These are phyloP conservation scores for Cercophora newfieldiana DNA, from an alignment of 495 filamentous ascomycete species.

Conservation along the genomic window DNA sequence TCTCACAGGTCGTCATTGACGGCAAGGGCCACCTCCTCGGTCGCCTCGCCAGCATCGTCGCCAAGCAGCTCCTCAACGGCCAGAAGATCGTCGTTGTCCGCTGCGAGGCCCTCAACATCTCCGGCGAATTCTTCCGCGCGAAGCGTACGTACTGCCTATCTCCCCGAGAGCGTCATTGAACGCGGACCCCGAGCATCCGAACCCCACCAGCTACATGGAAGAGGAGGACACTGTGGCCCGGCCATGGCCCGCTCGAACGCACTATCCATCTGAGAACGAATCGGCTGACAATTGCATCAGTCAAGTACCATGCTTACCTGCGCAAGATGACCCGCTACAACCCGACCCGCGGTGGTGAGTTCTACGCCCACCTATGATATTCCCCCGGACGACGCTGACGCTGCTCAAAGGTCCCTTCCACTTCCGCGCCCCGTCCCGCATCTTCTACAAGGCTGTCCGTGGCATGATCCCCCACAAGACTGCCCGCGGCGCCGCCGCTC, in stretches of 20 bases:
- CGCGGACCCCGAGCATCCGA: constrained; percentile 8
- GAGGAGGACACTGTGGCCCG: constrained; percentile 13
- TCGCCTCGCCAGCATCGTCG: constrained; percentile 97
- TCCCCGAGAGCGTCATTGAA: constrained; percentile 14
- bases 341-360: constrained; percentile 91
- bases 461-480: constrained; percentile 99
- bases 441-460: constrained; percentile 99
- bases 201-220: neutral
- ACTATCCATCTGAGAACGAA: constrained; percentile 11
- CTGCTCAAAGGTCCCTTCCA: constrained; percentile 84
- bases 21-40: constrained; percentile 99
- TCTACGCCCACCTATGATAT: constrained; percentile 22
- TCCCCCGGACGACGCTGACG: constrained; percentile 40
- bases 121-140: constrained; percentile 99
- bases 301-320: constrained; percentile 99
- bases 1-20: constrained; percentile 86
- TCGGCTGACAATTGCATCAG: constrained; percentile 54
- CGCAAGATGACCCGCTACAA: constrained; percentile 99
- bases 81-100: constrained; percentile 99
- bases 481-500: constrained; percentile 88
- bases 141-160: constrained; percentile 78
- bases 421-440: constrained; percentile 96
- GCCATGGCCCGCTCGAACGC: neutral
- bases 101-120: constrained; percentile 99
- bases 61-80: constrained; percentile 98